Base-by-base conservation (phyloP, 345 rosid genomes). In the Linum usitatissimum region DNA sequence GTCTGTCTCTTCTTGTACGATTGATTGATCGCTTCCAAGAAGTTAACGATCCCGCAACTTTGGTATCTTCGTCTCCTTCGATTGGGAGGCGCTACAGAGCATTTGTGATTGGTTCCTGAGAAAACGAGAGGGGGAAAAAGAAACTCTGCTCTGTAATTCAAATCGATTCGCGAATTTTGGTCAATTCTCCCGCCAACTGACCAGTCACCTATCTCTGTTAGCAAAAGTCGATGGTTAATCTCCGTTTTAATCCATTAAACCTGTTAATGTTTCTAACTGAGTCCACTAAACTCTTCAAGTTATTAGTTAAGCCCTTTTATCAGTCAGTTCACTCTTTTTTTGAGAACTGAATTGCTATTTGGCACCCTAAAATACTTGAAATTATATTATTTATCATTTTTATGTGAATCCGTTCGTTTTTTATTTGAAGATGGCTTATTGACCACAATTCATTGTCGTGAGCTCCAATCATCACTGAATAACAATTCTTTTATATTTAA, bases 41-140 rank as follows among this genome's bases (percentile, higher is more conserved):
- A n/a, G 39, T 40, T 60, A 48, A 49, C 60, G 8, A 53, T 17
- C 23, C 0, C 10, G 3, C 19, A 0, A 5, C 78, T 49, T 79
- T 28, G 80, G n/a, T 3, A 18, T 38, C 63, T 59, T 57, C 80
- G 72, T 66, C 74, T 10, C 2, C 18, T 15, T 8, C 20, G 61
- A 34, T 40, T 54, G 61, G 53, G 51, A 55, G 57, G 30, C 31
- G 30, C 31, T 55, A 65, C 2, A 23, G 17, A 30, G 42, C 48
- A 31, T 66, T 6, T 38, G n/a, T 60, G 54, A 9, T 53, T 68
- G 60, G 67, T 64, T 65, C 36, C 62, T 57, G 36, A 63, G 61
- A 63, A 68, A 68, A 70, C 61, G 12, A 6, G 20, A 38, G 60
- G 30, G 30, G 38, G 64, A 17, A 38, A 23, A 23, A 2, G 28